Evolutionary conservation across 2,329 filamentous ascomycete genomes (phyloP).

Genomic region (Penicillium sp.): DNA sequence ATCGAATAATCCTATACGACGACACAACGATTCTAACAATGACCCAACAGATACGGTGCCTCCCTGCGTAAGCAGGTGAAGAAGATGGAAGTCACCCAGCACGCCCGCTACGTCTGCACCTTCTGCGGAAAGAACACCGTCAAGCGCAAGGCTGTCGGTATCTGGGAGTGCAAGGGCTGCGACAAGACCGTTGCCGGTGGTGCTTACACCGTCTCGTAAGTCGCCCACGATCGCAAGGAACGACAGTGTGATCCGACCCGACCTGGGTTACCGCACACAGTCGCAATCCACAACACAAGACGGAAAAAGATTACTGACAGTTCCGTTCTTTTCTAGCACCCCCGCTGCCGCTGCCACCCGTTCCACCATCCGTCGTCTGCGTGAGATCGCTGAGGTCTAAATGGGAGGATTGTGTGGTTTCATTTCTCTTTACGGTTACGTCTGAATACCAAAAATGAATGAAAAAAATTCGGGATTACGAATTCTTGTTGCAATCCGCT

Average conservation of each 20-base stretch:
- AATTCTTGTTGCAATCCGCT: constrained; percentile 25
- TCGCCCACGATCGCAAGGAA: constrained; percentile 35
- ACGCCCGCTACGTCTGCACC: constrained; percentile 95
- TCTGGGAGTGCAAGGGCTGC: constrained; percentile 97
- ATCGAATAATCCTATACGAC: constrained; percentile 6
- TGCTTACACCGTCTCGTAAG: constrained; percentile 95
- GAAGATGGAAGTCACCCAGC: constrained; percentile 99
- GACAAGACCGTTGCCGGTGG: constrained; percentile 90
- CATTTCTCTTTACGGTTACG: constrained; percentile 34
- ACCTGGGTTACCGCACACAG: not conserved
- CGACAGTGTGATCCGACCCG: not conserved
- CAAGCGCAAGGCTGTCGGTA: constrained; percentile 85
- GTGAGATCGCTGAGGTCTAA: constrained; percentile 90
- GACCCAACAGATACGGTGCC: constrained; percentile 77
- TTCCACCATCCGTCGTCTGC: constrained; percentile 94
- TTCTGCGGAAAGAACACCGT: constrained; percentile 98
- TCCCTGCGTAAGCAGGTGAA: constrained; percentile 99
- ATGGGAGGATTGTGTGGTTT: constrained; percentile 33
- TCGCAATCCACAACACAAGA: not conserved
- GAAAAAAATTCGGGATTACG: constrained; percentile 29
- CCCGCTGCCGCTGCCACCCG: constrained; percentile 90
- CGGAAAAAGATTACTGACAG: not conserved
- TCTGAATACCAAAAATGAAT: constrained; percentile 39
- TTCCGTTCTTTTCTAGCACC: constrained; percentile 55
- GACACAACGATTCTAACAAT: constrained; percentile 17